Percentiles rank a stretch among this genome's conserved stretches.
Conservation (phyloP, 202 grass and related monocot species). For the Dendrocalamus latiflorus region DNA sequence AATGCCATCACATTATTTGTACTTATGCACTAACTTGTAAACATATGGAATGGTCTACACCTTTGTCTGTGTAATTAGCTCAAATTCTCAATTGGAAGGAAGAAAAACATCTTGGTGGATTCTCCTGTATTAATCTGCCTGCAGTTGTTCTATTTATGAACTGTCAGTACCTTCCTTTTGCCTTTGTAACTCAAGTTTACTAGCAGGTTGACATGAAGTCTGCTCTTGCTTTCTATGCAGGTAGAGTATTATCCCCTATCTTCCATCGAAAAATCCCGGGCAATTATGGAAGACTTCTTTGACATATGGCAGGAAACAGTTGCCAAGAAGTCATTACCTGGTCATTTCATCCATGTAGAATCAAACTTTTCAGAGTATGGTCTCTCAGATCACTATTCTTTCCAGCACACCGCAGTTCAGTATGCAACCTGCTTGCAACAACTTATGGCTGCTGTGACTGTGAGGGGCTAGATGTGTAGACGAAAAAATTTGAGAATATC, state of each 20-base stretch:
- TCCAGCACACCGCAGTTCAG: constrained; percentile 75
- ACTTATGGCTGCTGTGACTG: constrained; percentile 39
- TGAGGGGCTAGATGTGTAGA: constrained; percentile 11
- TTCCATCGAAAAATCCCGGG: constrained; percentile 80
- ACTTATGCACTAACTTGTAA: not conserved
- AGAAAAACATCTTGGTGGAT: not conserved
- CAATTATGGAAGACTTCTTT: constrained; percentile 82
- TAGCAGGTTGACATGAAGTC: not conserved
- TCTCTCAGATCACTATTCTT: constrained; percentile 69
- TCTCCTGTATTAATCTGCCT: not conserved
- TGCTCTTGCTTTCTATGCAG: constrained; percentile 39
- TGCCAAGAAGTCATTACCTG: constrained; percentile 58
- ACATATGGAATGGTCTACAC: not conserved
- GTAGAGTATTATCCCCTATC: constrained; percentile 83
- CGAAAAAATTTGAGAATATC: not conserved
- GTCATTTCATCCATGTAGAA: constrained; percentile 73
- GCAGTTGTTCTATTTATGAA: not conserved
- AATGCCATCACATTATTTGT: not conserved
- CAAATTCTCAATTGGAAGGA: not conserved
- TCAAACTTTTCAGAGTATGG: constrained; percentile 68
- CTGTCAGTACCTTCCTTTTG: not conserved
- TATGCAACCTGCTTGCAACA: constrained; percentile 70
- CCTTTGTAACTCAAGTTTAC: not conserved
- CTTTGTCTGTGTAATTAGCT: not conserved
- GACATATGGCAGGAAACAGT: constrained; percentile 84